These are phyloP conservation scores for Taiozyma onychis DNA, from an alignment of 1,139 yeast species.

Conservation along the genomic window DNA sequence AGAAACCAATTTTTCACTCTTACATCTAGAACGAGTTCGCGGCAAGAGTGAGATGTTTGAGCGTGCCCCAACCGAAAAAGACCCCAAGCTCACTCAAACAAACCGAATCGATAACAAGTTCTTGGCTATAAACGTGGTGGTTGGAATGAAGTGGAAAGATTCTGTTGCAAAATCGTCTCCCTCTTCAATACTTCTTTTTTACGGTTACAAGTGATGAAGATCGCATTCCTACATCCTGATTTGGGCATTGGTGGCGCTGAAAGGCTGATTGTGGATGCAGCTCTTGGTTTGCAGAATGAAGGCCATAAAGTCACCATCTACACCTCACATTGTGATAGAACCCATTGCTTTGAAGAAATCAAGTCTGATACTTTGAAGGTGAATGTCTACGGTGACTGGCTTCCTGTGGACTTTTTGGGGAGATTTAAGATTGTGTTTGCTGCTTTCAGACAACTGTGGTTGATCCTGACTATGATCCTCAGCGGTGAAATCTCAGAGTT, in stretches of 20 bases:
- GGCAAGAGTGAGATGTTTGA: not conserved
- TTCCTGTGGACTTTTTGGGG: slow-evolving; percentile 67
- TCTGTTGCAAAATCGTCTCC: not conserved
- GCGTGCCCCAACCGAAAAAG: not conserved
- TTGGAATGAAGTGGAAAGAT: not conserved
- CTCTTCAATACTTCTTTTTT: not conserved
- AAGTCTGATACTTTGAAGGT: slow-evolving; percentile 51
- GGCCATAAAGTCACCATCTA: slow-evolving; percentile 64
- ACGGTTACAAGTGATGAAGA: slow-evolving; percentile 30
- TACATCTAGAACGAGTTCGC: not conserved
- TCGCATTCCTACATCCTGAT: slow-evolving; percentile 95
- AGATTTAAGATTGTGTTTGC: slow-evolving; percentile 79
- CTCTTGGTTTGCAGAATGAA: slow-evolving; percentile 72
- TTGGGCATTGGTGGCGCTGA: slow-evolving; percentile 98
- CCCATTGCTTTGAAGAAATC: slow-evolving; percentile 90
- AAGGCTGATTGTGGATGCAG: slow-evolving; percentile 90
- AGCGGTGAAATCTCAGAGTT: slow-evolving; percentile 42
- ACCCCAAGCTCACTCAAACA: not conserved
- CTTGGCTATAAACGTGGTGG: not conserved
- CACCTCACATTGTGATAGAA: slow-evolving; percentile 84
- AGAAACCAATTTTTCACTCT: too few relatives aligned
- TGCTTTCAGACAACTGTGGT: slow-evolving; percentile 70
- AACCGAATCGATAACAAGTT: too few relatives aligned
- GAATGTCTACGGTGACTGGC: slow-evolving; percentile 69
- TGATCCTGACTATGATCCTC: slow-evolving; percentile 46